Evolutionary conservation across 78 protist species (phyloP).

Genomic region (Dictyostelium firmibasis): DNA sequence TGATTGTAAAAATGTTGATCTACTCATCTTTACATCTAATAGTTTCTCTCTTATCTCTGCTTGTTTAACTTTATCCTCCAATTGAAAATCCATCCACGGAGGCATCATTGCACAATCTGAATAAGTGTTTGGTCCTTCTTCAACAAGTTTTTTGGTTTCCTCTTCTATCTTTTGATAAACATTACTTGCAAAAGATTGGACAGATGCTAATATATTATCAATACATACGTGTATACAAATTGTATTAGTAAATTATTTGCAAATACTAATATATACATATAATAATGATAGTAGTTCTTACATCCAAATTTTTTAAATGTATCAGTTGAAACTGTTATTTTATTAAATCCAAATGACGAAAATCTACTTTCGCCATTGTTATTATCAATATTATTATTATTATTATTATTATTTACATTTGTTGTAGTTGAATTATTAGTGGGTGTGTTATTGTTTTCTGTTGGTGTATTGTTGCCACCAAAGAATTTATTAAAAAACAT

Average conservation of each 20-base stretch:
- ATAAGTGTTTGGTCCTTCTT: conserved; percentile 16
- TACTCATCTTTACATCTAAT: conserved; percentile 61
- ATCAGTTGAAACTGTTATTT: conserved; percentile 10
- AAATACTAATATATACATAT: not conserved
- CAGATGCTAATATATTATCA: not conserved
- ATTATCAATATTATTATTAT: not conserved
- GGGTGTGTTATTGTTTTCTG: not conserved
- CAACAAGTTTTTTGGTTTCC: conserved; percentile 57
- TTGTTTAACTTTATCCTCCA: conserved; percentile 15
- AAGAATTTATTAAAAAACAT: conserved; percentile 13
- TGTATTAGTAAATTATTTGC: too few relatives aligned
- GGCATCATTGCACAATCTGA: conserved; percentile 4
- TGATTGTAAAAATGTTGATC: conserved; percentile 44
- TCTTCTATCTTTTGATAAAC: conserved; percentile 50
- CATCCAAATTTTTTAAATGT: conserved; percentile 62
- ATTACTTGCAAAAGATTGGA: conserved; percentile 13
- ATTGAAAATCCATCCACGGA: conserved; percentile 63
- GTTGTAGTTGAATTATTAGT: not conserved
- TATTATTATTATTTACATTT: not conserved
- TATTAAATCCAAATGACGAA: conserved; percentile 8
- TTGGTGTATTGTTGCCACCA: too few relatives aligned
- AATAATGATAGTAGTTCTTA: not conserved
- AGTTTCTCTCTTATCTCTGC: conserved; percentile 38
- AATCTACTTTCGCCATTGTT: not conserved
- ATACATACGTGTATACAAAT: not conserved